These are phyloP conservation scores for Venturia carpophila DNA, from an alignment of 2,329 filamentous ascomycete species.

Conservation along the genomic window DNA sequence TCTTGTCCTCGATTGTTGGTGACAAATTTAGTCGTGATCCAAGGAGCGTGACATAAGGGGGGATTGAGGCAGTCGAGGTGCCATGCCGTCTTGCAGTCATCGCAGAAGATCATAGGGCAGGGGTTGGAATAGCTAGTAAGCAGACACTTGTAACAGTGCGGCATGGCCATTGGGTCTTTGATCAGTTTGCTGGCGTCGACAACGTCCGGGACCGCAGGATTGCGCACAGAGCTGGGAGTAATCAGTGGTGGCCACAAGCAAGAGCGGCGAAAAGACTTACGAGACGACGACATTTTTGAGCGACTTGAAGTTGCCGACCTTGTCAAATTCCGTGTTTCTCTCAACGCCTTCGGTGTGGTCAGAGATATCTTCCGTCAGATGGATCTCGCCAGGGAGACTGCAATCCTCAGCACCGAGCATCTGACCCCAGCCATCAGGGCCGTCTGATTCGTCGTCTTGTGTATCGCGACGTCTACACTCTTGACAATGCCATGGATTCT, in stretches of 20 bases:
- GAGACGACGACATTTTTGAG: not conserved
- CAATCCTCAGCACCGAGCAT: slow-evolving; percentile 6
- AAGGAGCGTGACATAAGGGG: slow-evolving; percentile 70
- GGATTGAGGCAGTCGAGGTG: slow-evolving; percentile 89
- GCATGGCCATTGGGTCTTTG: slow-evolving; percentile 65
- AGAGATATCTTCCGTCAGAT: not conserved
- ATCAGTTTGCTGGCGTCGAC: slow-evolving; percentile 44
- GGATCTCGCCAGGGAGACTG: slow-evolving; percentile 4
- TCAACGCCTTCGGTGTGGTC: not conserved
- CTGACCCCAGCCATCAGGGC: slow-evolving; percentile 1
- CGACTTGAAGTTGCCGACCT: slow-evolving; percentile 3
- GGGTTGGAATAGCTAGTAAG: slow-evolving; percentile 37
- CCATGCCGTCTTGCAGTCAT: slow-evolving; percentile 73
- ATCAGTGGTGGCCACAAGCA: slow-evolving; percentile 25
- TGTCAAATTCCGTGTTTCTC: slow-evolving; percentile 1
- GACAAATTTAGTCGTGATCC: slow-evolving; percentile 28
- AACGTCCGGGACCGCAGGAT: slow-evolving; percentile 49
- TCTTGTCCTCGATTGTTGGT: slow-evolving; percentile 27
- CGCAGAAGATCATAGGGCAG: slow-evolving; percentile 71
- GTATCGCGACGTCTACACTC: slow-evolving; percentile 14
- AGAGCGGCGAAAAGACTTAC: not conserved
- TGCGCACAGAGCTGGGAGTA: slow-evolving; percentile 30
- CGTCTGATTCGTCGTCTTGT: slow-evolving; percentile 2
- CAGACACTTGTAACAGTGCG: slow-evolving; percentile 33
- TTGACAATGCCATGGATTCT: slow-evolving; percentile 16